phyloP scores from a whole-genome alignment of 225 moss, liverwort and hornwort species.

The Neckera pumila region DNA sequence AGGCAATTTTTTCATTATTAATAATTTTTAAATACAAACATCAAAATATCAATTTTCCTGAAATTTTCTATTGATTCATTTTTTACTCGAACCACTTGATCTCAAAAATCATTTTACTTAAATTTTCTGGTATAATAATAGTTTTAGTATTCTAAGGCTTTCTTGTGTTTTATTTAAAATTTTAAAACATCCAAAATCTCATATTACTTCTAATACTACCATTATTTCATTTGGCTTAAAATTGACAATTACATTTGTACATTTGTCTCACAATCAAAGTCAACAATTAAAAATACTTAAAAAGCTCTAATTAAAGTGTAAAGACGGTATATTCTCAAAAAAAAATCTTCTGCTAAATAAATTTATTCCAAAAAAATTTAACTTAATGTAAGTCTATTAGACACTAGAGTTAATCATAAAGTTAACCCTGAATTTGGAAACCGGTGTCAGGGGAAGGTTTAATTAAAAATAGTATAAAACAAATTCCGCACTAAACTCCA shows the following conservation, averaged over 20 bases:
- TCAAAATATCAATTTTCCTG: neutral
- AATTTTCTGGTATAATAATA: neutral
- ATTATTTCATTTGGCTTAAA: neutral
- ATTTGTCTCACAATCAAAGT: neutral
- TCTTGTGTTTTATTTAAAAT: neutral
- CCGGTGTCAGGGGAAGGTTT: too few relatives aligned
- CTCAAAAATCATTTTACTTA: neutral
- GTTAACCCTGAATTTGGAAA: too few relatives aligned
- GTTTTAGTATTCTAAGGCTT: neutral
- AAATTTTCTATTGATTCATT: neutral
- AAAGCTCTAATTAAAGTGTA: neutral
- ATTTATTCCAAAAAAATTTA: neutral
- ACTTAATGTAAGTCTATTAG: neutral
- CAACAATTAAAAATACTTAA: neutral
- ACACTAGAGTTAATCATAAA: too few relatives aligned
- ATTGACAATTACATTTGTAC: neutral
- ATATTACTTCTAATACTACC: neutral
- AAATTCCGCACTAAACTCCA: too few relatives aligned
- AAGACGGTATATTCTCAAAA: neutral
- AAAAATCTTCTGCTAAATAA: neutral
- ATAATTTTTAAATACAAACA: neutral
- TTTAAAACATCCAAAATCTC: neutral
- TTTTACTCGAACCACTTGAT: neutral
- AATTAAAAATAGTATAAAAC: too few relatives aligned
- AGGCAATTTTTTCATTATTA: too few relatives aligned